These are phyloP conservation scores for Venustampulla echinocandica DNA, from an alignment of 495 filamentous ascomycete species.

Conservation along the genomic window DNA sequence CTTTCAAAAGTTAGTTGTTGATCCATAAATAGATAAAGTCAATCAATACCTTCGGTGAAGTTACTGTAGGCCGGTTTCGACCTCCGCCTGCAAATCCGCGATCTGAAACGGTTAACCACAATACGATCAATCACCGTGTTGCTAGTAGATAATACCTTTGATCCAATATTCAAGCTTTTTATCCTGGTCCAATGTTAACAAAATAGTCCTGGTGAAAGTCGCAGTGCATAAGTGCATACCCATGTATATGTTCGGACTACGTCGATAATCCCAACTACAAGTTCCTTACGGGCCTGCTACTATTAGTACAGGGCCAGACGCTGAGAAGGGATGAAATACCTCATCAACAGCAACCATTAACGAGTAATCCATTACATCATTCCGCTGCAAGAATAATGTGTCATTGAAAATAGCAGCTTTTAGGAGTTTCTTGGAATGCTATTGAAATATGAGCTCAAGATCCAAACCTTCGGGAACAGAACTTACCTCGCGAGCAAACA, in stretches of 20 bases:
- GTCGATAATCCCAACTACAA: conserved; percentile 96
- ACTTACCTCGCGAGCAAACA: conserved; percentile 70
- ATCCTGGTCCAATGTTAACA: conserved; percentile 37
- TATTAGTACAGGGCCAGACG: neutral
- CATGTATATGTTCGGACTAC: conserved; percentile 98
- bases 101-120: too few relatives aligned
- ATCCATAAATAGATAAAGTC: neutral
- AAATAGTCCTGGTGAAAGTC: neutral
- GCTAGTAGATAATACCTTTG: conserved; percentile 73
- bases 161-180: conserved; percentile 99
- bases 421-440: conserved; percentile 81
- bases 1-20: conserved; percentile 8
- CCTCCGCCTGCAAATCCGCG: conserved; percentile 77
- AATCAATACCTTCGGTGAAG: conserved; percentile 61
- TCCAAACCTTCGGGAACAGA: conserved; percentile 28
- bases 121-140: too few relatives aligned
- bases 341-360: conserved; percentile 98
- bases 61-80: conserved; percentile 88
- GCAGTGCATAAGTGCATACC: conserved; percentile 29
- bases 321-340: conserved; percentile 22
- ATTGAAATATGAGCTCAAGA: neutral
- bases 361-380: conserved; percentile 98
- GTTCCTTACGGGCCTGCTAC: conserved; percentile 50
- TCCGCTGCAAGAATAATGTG: conserved; percentile 81
- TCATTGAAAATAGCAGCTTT: conserved; percentile 87